Percentiles rank a stretch among this genome's conserved stretches.
phyloP scores from a whole-genome alignment of 2,329 filamentous ascomycete genomes.

The Aspergillus fijiensis region DNA sequence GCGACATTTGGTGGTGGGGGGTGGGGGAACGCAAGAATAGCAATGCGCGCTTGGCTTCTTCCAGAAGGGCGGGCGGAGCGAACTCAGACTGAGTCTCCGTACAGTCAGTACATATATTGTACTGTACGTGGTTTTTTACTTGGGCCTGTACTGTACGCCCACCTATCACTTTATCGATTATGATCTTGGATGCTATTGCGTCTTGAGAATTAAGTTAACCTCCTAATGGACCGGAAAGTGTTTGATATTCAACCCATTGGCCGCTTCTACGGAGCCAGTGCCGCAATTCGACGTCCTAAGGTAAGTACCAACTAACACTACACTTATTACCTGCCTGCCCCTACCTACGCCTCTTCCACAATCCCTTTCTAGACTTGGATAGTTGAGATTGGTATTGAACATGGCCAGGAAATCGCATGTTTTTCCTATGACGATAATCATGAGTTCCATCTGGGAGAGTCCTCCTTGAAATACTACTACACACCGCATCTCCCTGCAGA shows the following conservation, averaged over 20 bases:
- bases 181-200: no score
- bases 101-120: no score
- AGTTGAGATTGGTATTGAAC: constrained; percentile 7
- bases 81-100: neutral
- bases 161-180: no score
- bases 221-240: constrained; percentile 32
- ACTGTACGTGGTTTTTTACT: no score
- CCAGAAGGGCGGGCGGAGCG: constrained; percentile 7
- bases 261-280: constrained; percentile 66
- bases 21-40: neutral
- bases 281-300: constrained; percentile 72
- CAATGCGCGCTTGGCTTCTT: constrained; percentile 9
- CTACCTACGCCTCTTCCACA: no score
- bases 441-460: constrained; percentile 70
- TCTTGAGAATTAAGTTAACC: no score
- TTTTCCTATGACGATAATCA: constrained; percentile 93
- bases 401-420: constrained; percentile 77
- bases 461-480: constrained; percentile 85
- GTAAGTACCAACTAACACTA: constrained; percentile 40
- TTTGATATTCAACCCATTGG: constrained; percentile 70
- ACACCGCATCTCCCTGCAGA: constrained; percentile 69
- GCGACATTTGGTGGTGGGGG: constrained; percentile 18
- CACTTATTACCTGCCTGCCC: neutral
- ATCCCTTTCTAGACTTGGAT: neutral
- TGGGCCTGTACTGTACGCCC: no score